A percentile compares a stretch with the other conserved stretches of the same genome.
Conservation (phyloP, 2,329 filamentous ascomycete species). For the Emergomyces pasteurianus region DNA sequence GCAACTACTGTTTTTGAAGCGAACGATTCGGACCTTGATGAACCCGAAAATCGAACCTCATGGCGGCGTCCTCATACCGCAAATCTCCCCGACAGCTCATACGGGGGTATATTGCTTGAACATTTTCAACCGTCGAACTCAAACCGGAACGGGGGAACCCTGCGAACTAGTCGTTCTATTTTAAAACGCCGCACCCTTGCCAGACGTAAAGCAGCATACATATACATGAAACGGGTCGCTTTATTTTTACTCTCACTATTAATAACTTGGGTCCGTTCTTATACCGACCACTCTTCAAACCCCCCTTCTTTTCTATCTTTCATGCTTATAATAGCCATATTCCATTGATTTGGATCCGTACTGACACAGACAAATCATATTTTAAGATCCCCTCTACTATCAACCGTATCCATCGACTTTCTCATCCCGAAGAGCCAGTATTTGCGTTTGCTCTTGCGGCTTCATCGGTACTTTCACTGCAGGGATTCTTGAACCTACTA, state of each 20-base stretch:
- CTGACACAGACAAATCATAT: not conserved
- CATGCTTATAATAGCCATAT: not conserved
- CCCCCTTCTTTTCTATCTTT: not conserved
- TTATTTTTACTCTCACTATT: constrained; percentile 31
- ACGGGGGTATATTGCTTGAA: constrained; percentile 4
- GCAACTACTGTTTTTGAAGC: not conserved
- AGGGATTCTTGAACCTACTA: constrained; percentile 74
- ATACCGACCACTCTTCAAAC: not conserved
- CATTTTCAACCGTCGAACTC: not conserved
- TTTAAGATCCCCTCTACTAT: constrained; percentile 53
- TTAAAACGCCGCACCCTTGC: constrained; percentile 17
- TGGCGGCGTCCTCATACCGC: not conserved
- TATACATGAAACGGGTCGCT: constrained; percentile 29
- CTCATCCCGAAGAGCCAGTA: constrained; percentile 41
- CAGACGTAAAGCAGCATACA: constrained; percentile 26
- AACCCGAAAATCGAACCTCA: not conserved
- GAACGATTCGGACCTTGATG: not conserved
- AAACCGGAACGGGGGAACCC: not conserved
- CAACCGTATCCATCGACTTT: constrained; percentile 62
- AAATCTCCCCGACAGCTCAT: not conserved
- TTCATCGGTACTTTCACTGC: constrained; percentile 63
- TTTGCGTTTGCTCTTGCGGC: constrained; percentile 57
- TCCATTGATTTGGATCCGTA: not conserved
- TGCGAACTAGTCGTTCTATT: not conserved
- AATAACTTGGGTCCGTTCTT: constrained; percentile 27